Evolutionary conservation across 495 filamentous ascomycete genomes (phyloP), one percentile per base, ranked within the genome.

Genomic region (Polyplosphaeria fusca): DNA sequence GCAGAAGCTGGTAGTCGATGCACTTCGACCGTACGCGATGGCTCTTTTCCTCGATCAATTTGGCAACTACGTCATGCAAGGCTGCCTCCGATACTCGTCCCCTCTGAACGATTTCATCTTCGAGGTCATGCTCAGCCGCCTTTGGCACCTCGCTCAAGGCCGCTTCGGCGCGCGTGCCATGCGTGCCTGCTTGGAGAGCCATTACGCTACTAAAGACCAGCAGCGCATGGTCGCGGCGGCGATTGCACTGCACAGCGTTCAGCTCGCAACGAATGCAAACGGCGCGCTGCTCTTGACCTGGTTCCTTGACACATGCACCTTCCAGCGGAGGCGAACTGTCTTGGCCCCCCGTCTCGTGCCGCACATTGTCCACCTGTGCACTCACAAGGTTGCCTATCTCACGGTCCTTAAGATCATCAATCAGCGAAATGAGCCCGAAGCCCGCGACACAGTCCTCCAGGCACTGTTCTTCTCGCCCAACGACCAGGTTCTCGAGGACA

Each of bases 341-440:
- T 82, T 98, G 23, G 91, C 93, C 25, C 93, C 93, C 27, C 81
- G 90, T 65, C 85, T 98, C 25, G 88, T 98, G 41, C 92, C 93
- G 46, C 90, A 97, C 63, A 76, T 98, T n/a, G 92, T 96, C 26
- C 91, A 96, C 68, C 82, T 98, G 5, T 96, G 93, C 77, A 97
- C 93, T 0, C 93, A 98, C 76, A 98, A 98, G 77, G 93, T 98
- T 56, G 93, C 93, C 0, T 98, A 97, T 63, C 78, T 97, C 54
- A 98, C 93, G 1, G 93, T 98, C 18, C 76, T 98, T 47, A 98
- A 98, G 76, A 91, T 97, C 28, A 95, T 98, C 71, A 98, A 98
- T 71, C 93, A 98, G 70, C 88, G 91, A 64, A 89, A 92, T 43
- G 93, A 98, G 74, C 78, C 87, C 1, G 92, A 96, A 47, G 93